These are phyloP conservation scores for Penicillium hordei DNA, from an alignment of 2,329 filamentous ascomycete genomes.

Conservation along the genomic window DNA sequence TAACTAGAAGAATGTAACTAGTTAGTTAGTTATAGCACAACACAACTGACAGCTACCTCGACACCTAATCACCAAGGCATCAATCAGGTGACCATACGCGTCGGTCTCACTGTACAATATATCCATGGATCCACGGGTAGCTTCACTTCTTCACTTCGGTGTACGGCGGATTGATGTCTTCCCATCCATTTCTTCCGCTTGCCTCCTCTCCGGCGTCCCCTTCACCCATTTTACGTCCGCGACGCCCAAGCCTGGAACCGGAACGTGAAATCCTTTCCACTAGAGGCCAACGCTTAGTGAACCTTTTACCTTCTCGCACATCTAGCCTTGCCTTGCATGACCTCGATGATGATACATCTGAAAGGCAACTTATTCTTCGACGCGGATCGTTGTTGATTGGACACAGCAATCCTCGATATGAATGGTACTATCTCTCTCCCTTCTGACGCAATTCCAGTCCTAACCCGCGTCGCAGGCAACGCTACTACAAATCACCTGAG, in stretches of 20 bases:
- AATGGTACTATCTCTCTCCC: conserved; percentile 56
- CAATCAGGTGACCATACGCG: background rate
- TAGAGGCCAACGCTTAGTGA: conserved; percentile 40
- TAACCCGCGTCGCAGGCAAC: conserved; percentile 51
- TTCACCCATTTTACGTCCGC: conserved; percentile 20
- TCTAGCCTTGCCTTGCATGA: conserved; percentile 22
- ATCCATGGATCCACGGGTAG: no score
- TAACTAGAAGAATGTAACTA: no score
- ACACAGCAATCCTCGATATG: conserved; percentile 79
- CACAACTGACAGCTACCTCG: no score
- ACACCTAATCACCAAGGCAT: background rate
- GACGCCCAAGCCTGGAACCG: conserved; percentile 36
- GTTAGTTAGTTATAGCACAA: no score
- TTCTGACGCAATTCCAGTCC: background rate
- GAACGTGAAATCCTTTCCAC: conserved; percentile 40
- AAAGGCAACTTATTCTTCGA: conserved; percentile 12
- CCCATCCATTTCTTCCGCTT: conserved; percentile 17
- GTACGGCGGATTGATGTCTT: conserved; percentile 11
- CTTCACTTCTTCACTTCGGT: background rate
- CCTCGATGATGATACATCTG: conserved; percentile 12
- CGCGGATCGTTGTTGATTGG: conserved; percentile 64
- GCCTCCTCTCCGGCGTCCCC: conserved; percentile 14
- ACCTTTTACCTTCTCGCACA: conserved; percentile 32
- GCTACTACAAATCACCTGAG: conserved; percentile 79
- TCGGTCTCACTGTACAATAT: background rate